Conservation (phyloP, 2,329 filamentous ascomycete genomes). For the Paracoccidioides lutzii region DNA sequence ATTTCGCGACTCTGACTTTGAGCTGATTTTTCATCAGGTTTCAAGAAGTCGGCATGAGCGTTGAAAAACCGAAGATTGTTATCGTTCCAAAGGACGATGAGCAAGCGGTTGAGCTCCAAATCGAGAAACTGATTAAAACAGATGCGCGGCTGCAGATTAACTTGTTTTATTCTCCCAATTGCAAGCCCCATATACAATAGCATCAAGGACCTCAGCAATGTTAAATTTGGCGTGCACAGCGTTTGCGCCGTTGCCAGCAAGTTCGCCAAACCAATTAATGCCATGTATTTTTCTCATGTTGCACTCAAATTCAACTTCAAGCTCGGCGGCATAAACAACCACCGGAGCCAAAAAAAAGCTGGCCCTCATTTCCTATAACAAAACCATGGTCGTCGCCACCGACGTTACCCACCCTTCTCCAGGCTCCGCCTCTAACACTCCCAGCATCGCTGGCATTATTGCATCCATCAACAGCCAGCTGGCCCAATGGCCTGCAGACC, state of each 20-base stretch:
- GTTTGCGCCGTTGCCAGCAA: slow-evolving; percentile 50
- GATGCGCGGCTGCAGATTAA: neutral
- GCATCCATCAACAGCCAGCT: slow-evolving; percentile 57
- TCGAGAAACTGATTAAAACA: neutral
- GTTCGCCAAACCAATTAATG: slow-evolving; percentile 24
- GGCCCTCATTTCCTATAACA: slow-evolving; percentile 48
- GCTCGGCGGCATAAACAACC: slow-evolving; percentile 59
- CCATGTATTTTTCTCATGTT: slow-evolving; percentile 55
- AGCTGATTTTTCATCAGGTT: neutral
- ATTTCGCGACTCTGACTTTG: neutral
- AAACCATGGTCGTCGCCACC: slow-evolving; percentile 77
- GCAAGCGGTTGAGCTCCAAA: neutral
- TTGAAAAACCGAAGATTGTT: neutral
- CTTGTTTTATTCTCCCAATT: slow-evolving; percentile 47
- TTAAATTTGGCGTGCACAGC: slow-evolving; percentile 53
- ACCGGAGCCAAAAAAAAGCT: slow-evolving; percentile 41
- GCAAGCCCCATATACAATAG: slow-evolving; percentile 46
- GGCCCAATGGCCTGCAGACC: slow-evolving; percentile 63
- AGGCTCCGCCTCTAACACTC: slow-evolving; percentile 44
- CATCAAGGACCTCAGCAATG: slow-evolving; percentile 57
- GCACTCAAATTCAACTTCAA: slow-evolving; percentile 74
- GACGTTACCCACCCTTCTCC: slow-evolving; percentile 83
- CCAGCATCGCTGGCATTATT: slow-evolving; percentile 70
- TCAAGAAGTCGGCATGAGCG: neutral
- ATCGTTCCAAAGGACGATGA: neutral